Base-by-base conservation (phyloP, 768 basidiomycete genomes). In the Steccherinum ochraceum region DNA sequence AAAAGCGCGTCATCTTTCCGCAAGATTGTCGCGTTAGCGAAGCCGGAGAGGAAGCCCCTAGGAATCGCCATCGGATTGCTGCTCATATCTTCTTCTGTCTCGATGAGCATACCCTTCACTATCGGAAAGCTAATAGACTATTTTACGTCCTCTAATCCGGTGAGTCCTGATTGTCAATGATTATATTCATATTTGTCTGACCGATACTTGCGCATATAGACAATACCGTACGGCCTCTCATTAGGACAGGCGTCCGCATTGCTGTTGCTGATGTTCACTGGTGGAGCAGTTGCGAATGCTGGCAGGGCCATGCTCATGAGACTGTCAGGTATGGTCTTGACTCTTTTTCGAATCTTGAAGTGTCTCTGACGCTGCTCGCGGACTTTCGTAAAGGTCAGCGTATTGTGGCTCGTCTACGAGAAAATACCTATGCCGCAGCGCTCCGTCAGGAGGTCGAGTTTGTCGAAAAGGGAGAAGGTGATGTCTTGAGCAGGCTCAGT, bases 51-150 rank as follows among this genome's bases (percentile, higher is more conserved):
- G 60, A 89, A 82, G 56, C 83, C 89, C 1, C 73, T 96, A 7
- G 62, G 78, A 0, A 74, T 83, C 40, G 93, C 93, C 5, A 72
- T 93, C 43, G 87, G 86, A 0, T 69, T 95, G 55, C 74, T 97
- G 5, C 66, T 94, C 13, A 75, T 92, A n/a, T 95, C 93, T 0
- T 91, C 92, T 7, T 73, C 86, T 2, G 89, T 99, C 19, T 89
- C 91, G 3, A 88, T 97, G 84, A 88, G 86, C 56, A 79, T 98
- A 12, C 95, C 95, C 0, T 81, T 96, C 58, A 93, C 93, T 1
- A 85, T 97, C 60, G 95, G 95, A 10, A 89, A 83, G 64, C 73
- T 98, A 47, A 96, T 99, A 54, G 94, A 97, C 69, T 93, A 87
- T 70, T 98, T 96, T 67, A 83, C 87, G 0, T 71, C 83, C 5